Evolutionary conservation across 83 land plant genomes (phyloP), one percentile per base, ranked within the genome.

Genomic region (Isoetes engelmannii): DNA sequence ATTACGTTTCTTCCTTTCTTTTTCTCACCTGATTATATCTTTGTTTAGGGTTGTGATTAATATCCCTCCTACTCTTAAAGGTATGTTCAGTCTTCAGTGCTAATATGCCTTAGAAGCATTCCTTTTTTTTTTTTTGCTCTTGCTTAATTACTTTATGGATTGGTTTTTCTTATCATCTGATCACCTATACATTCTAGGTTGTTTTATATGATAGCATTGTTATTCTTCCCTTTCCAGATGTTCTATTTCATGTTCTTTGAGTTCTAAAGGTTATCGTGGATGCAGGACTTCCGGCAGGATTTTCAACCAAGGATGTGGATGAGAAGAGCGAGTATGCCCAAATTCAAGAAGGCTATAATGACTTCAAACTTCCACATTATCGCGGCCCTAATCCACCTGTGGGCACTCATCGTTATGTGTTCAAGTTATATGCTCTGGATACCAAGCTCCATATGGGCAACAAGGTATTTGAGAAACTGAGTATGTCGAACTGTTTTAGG

Each of bases 341-440:
- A 4, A 85, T 90, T 21, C 87, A 80, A 69, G 89, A 87, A 60
- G 96, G 96, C 46, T 21, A 48, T 20, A 87, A 87, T 65, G 87
- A 90, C 47, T 78, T 21, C 69, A 90, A 90, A 74, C 76, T 87
- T 15, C 92, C 89, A 1, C 87, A 92, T n/a, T 90, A 89, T 82
- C 70, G 81, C 5, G 87, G 83, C 5, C 87, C 92, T 3, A 76
- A 74, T 70, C 72, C 86, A 53, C 87, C 87, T 4, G 48, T 43
- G 0, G 78, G 78, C 19, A 82, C 80, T 6, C 96, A 87, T 57
- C 69, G 81, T 5, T 71, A 83, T 47, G 73, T 73, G 71, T 81
- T 90, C 55, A 75, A 67, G 66, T 84, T 90, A 21, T 90, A 78
- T 69, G 96, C 92, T 45, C 79, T 90, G 47, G 92, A 87, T 65